phyloP scores from a whole-genome alignment of 2,329 filamentous ascomycete species.

The Alternaria ventricosa region DNA sequence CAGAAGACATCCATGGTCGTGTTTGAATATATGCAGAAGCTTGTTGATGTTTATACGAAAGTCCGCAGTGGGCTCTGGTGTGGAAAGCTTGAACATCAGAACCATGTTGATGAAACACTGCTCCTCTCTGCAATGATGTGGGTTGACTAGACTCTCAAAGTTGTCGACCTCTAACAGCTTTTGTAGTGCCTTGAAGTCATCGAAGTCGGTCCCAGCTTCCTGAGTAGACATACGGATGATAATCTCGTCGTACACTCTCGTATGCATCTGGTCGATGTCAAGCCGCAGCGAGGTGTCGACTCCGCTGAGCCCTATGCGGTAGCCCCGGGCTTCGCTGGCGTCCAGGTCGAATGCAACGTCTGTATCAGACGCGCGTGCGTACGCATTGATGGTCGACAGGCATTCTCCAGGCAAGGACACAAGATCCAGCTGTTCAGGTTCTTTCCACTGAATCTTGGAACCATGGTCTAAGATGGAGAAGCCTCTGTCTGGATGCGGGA shows the following conservation, averaged over 20 bases:
- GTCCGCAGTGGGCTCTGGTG: neutral
- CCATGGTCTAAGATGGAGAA: neutral
- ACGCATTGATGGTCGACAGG: neutral
- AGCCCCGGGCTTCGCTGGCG: neutral
- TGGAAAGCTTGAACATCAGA: neutral
- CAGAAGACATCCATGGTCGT: no score
- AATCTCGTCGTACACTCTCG: neutral
- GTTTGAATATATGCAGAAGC: neutral
- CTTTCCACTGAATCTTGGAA: neutral
- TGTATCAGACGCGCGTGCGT: neutral
- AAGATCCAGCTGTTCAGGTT: neutral
- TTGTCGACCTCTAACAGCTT: accelerated
- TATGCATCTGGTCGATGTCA: neutral
- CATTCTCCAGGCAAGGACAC: neutral
- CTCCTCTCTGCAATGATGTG: neutral
- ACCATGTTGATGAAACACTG: neutral
- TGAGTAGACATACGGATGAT: neutral
- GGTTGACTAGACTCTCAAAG: neutral
- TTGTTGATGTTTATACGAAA: neutral
- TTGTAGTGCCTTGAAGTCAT: neutral
- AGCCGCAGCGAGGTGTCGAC: accelerated
- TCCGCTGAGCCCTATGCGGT: neutral
- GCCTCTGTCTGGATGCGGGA: accelerated
- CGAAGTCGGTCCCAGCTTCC: neutral
- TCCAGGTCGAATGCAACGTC: neutral